Conservation (phyloP, 352 stramenopile species). For the Phytophthora sojae region DNA sequence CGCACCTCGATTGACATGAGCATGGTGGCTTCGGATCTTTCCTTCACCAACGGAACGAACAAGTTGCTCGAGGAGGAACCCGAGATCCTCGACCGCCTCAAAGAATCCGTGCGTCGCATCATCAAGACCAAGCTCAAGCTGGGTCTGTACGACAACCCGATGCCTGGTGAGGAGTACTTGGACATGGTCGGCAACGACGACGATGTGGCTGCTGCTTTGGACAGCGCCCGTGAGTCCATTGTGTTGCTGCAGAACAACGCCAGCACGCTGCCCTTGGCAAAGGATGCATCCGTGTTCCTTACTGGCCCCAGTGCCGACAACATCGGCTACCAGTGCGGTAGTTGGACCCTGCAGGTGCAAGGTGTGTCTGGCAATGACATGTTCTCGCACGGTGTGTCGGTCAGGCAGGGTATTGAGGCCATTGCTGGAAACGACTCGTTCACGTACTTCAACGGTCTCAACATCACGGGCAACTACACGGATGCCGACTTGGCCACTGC, state of each 20-base stretch:
- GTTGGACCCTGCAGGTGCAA: slow-evolving; percentile 77
- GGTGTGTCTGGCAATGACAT: slow-evolving; percentile 59
- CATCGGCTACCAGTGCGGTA: slow-evolving; percentile 60
- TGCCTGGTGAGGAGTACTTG: slow-evolving; percentile 48
- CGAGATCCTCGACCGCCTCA: slow-evolving; percentile 41
- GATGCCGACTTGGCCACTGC: slow-evolving; percentile 46
- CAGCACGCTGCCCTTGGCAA: slow-evolving; percentile 43
- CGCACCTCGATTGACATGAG: slow-evolving; percentile 87
- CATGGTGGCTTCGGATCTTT: slow-evolving; percentile 59
- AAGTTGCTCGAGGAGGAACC: slow-evolving; percentile 38
- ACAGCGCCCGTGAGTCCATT: slow-evolving; percentile 66
- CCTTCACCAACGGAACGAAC: slow-evolving; percentile 51
- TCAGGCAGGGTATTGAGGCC: slow-evolving; percentile 50
- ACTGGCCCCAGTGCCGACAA: slow-evolving; percentile 58
- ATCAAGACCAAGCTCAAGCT: slow-evolving; percentile 68
- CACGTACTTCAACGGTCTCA: slow-evolving; percentile 56
- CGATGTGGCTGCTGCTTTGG: slow-evolving; percentile 51
- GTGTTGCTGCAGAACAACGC: slow-evolving; percentile 77
- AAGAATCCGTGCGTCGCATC: slow-evolving; percentile 55
- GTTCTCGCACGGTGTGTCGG: slow-evolving; percentile 51
- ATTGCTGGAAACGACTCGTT: slow-evolving; percentile 17
- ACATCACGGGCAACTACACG: slow-evolving; percentile 48
- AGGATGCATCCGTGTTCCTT: slow-evolving; percentile 48
- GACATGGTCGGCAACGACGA: slow-evolving; percentile 42
- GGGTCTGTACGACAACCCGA: slow-evolving; percentile 61